A percentile compares a stretch with the other conserved stretches of the same genome.
phyloP scores from a whole-genome alignment of 164 flowering plant genomes.

The Dillenia turbinata region DNA sequence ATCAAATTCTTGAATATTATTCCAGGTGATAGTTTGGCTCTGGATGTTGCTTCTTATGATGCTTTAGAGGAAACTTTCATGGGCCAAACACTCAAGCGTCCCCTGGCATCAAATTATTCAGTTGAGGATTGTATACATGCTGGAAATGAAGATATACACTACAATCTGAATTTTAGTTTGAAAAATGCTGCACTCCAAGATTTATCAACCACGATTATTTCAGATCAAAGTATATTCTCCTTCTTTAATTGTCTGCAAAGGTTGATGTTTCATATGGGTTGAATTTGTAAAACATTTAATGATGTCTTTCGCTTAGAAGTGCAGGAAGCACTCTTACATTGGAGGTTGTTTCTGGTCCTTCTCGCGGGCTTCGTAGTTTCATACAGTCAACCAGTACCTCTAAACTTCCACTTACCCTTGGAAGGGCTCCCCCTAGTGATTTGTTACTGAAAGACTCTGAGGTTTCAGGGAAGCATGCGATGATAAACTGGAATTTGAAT shows the following conservation, averaged over 20 bases:
- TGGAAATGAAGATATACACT: constrained; percentile 32
- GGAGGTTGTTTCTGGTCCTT: constrained; percentile 89
- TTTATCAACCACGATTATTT: constrained; percentile 18
- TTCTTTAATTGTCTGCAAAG: constrained; percentile 11
- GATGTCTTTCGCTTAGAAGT: constrained; percentile 69
- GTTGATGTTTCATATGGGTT: not conserved
- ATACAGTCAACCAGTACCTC: constrained; percentile 50
- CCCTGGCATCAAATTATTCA: constrained; percentile 20
- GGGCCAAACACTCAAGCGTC: constrained; percentile 76
- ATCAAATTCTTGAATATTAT: constrained; percentile 7
- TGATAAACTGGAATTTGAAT: constrained; percentile 78
- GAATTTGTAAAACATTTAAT: constrained; percentile 51
- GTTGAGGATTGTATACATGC: constrained; percentile 37
- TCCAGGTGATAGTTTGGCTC: constrained; percentile 53
- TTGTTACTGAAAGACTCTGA: constrained; percentile 72
- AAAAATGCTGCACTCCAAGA: constrained; percentile 23
- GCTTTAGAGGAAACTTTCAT: constrained; percentile 48
- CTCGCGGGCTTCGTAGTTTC: constrained; percentile 52
- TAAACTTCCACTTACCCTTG: constrained; percentile 76
- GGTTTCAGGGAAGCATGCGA: constrained; percentile 96
- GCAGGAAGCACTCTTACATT: constrained; percentile 88
- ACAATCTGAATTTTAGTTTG: constrained; percentile 13
- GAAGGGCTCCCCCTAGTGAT: constrained; percentile 87
- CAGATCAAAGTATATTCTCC: constrained; percentile 50
- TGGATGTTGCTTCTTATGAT: constrained; percentile 58